Evolutionary conservation across 805 yeast species (phyloP).

Genomic region (Yarrowia porcina): DNA sequence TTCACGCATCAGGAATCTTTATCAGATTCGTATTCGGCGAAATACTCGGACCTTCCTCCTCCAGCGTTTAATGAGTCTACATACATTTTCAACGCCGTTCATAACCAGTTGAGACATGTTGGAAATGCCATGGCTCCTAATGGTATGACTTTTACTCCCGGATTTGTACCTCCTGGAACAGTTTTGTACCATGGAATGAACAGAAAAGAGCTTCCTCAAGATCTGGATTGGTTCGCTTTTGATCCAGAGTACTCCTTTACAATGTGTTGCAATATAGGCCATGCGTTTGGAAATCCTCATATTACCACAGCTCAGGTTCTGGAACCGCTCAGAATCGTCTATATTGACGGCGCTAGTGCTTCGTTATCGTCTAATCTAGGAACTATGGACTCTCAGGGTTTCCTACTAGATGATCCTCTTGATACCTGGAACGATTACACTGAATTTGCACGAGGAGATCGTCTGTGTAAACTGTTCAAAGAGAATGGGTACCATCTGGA

Average conservation of each 20-base stretch:
- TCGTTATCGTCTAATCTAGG: slow-evolving; percentile 31
- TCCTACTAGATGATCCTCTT: background rate
- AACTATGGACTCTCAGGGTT: slow-evolving; percentile 17
- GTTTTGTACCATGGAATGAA: slow-evolving; percentile 1
- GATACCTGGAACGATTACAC: slow-evolving; percentile 11
- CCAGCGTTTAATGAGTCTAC: slow-evolving; percentile 23
- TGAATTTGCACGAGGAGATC: slow-evolving; percentile 12
- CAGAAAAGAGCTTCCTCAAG: slow-evolving; percentile 43
- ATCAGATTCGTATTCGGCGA: background rate
- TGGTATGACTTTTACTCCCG: slow-evolving; percentile 54
- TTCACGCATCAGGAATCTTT: background rate
- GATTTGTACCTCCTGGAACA: slow-evolving; percentile 47
- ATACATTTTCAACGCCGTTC: slow-evolving; percentile 19
- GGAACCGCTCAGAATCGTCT: background rate
- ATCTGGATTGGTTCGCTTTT: slow-evolving; percentile 62
- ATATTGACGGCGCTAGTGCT: slow-evolving; percentile 11
- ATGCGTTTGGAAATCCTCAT: slow-evolving; percentile 5
- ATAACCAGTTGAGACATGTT: slow-evolving; percentile 20
- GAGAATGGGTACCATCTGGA: slow-evolving; percentile 45
- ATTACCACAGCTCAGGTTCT: background rate
- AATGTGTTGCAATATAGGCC: slow-evolving; percentile 9
- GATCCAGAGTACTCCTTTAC: slow-evolving; percentile 56
- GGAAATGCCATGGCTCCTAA: slow-evolving; percentile 22
- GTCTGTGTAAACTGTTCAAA: background rate
- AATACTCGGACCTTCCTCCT: background rate